Base-by-base conservation (phyloP, 129 eudicot genomes). In the Chrysanthemum seticuspe region DNA sequence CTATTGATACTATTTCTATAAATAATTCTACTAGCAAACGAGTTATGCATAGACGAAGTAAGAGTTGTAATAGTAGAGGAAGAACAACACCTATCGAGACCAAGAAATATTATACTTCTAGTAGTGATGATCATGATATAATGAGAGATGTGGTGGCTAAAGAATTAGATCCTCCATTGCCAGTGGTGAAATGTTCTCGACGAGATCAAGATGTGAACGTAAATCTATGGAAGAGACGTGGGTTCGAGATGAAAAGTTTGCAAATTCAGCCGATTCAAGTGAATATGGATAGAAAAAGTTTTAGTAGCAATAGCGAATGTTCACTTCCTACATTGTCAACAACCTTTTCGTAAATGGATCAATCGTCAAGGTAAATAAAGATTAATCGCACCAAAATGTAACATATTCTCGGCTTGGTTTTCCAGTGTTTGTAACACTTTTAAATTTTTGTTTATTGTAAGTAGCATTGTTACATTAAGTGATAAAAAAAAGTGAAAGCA, bases 91-190 rank as follows among this genome's bases (percentile, higher is more conserved):
- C 71, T 23, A 68, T 51, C 10, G 50, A 21, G 27, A 34, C 73
- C 14, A 76, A 62, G 48, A 70, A 59, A 2, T 51, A 16, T 58
- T 34, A 52, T 27, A 55, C 54, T 53, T 45, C 58, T 63, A 70
- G 81, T 51, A 77, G 10, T 31, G 72, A 67, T 31, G 78, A 64
- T 65, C 73, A 34, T 48, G 62, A 52, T 78, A 8, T 44, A 21
- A 53, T 52, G 67, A 62, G 76, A 70, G 67, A 34, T 48, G 72
- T 69, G 76, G 63, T 85, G 71, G 63, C 82, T 12, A 73, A 50
- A 54, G 87, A 87, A 52, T 8, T 88, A 77, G 97, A 91, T 85
- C 97, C 97, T 31, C 97, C 97, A 25, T 84, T 91, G 85, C 97
- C 97, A 62, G 97, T 91, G 79, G 86, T 87, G 80, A 91, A 84